Evolutionary conservation across 176 grass and related monocot species (phyloP).

Genomic region (Canna indica): DNA sequence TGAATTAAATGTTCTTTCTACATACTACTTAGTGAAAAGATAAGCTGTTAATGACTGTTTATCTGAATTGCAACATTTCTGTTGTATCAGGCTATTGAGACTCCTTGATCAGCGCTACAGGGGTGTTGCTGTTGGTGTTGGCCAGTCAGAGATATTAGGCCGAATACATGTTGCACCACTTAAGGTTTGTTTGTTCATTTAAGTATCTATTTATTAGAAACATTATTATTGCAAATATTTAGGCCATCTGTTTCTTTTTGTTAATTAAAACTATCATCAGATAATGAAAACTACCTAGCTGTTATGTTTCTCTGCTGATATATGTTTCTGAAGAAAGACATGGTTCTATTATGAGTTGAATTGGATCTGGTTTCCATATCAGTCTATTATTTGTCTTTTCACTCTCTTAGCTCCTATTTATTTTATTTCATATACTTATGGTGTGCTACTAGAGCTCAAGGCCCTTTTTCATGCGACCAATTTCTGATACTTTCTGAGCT

Average conservation of each 20-base stretch:
- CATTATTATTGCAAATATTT: background rate
- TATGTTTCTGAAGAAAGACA: background rate
- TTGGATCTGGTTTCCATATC: no score
- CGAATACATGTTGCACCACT: constrained; percentile 94
- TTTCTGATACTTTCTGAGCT: background rate
- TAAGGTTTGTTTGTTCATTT: constrained; percentile 44
- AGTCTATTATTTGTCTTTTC: no score
- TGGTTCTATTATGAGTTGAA: background rate
- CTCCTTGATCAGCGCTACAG: constrained; percentile 81
- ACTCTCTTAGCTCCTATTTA: no score
- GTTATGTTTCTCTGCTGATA: background rate
- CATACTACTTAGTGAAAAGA: background rate
- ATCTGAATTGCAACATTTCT: constrained; percentile 5
- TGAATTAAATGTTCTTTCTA: background rate
- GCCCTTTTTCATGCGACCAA: no score
- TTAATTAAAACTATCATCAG: background rate
- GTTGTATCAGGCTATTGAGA: constrained; percentile 63
- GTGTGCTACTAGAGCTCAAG: no score
- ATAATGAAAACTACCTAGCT: background rate
- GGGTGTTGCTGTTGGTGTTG: constrained; percentile 88
- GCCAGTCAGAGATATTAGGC: constrained; percentile 93
- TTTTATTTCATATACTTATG: no score
- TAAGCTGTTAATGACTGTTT: background rate
- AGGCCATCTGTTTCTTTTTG: background rate
- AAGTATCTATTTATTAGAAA: background rate